A percentile compares a stretch with the other conserved stretches of the same genome.
These are phyloP conservation scores for Botrytis tulipae DNA, from an alignment of 2,329 filamentous ascomycete genomes.

Conservation along the genomic window DNA sequence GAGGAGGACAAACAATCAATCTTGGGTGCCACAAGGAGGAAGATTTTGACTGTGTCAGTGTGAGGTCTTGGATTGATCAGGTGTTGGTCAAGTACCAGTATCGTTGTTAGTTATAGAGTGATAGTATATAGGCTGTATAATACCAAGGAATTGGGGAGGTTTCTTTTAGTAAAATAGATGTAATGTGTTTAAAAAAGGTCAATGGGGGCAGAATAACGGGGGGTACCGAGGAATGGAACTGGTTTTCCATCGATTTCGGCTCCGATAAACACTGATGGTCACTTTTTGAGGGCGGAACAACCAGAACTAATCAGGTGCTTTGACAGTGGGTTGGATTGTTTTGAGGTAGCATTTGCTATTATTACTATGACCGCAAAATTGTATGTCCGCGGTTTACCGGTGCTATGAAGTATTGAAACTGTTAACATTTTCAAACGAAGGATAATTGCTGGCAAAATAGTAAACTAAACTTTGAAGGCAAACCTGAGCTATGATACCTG, in stretches of 20 bases:
- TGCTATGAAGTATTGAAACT: not conserved
- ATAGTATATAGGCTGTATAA: not conserved
- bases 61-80: not conserved
- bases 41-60: not conserved
- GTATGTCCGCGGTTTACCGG: not conserved
- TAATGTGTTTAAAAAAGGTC: not conserved
- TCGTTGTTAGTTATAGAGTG: not conserved
- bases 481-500: not conserved
- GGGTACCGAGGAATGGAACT: not conserved
- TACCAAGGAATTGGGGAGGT: not conserved
- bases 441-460: not conserved
- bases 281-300: not conserved
- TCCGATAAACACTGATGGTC: not conserved
- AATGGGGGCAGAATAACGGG: not conserved
- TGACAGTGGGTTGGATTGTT: not conserved
- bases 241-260: not conserved
- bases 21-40: conserved; percentile 12
- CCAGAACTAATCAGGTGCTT: not conserved
- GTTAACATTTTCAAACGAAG: not conserved
- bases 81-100: not conserved
- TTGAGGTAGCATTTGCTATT: not conserved
- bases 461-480: not conserved
- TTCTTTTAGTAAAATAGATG: not conserved
- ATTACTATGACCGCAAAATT: not conserved
- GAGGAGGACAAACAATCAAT: not conserved